Percentiles rank a stretch among this genome's conserved stretches.
Conservation (phyloP, 1,139 yeast genomes). For the Kurtzmaniella quercitrusa region DNA sequence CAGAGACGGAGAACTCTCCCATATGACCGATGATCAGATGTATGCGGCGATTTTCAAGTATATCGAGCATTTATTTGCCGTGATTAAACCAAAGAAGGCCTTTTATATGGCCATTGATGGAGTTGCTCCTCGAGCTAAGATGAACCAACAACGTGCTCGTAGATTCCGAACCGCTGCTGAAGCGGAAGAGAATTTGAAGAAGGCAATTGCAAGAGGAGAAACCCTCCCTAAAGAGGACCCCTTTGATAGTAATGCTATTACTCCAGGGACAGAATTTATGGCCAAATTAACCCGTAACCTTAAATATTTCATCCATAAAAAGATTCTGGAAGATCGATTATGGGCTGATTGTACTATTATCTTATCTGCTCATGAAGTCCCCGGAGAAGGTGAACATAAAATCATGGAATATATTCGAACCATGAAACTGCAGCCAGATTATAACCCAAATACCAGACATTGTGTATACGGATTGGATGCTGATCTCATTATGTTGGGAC, state of each 20-base stretch:
- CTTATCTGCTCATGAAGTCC: conserved; percentile 95
- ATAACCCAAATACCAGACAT: conserved; percentile 85
- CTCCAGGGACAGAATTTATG: conserved; percentile 99
- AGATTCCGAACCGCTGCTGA: conserved; percentile 94
- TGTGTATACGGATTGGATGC: conserved; percentile 98
- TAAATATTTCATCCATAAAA: conserved; percentile 87
- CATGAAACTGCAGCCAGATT: conserved; percentile 68
- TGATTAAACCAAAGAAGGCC: conserved; percentile 80
- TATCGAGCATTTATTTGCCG: conserved; percentile 86
- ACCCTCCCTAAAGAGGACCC: conserved; percentile 70
- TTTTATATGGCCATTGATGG: conserved; percentile 99
- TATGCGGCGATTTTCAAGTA: conserved; percentile 90
- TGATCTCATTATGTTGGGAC: conserved; percentile 93
- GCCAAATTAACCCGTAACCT: conserved; percentile 78
- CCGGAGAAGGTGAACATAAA: conserved; percentile 99
- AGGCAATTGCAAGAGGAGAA: conserved; percentile 60
- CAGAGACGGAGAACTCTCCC: conserved; percentile 54
- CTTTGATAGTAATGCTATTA: conserved; percentile 91
- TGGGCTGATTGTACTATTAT: conserved; percentile 86
- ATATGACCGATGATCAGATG: conserved; percentile 86
- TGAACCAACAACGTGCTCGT: conserved; percentile 98
- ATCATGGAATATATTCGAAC: conserved; percentile 92
- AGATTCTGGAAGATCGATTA: conserved; percentile 82
- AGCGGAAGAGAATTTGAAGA: conserved; percentile 70
- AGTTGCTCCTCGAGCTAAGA: conserved; percentile 98